Evolutionary conservation across 352 stramenopile genomes (phyloP).

Genomic region (Phytophthora cryptogea): DNA sequence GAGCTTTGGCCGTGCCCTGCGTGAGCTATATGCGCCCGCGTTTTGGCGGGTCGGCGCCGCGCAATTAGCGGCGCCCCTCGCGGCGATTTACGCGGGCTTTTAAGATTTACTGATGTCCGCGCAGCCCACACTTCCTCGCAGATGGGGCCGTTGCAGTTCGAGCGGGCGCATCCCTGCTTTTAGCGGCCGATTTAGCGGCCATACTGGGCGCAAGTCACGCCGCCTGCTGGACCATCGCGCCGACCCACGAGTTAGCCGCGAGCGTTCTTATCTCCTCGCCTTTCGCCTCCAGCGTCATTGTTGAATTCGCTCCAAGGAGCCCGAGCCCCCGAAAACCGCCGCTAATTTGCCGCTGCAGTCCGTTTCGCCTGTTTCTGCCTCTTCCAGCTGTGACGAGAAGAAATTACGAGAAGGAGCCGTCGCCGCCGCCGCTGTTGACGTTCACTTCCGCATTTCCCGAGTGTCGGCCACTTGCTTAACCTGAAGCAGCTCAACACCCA

Average conservation of each 20-base stretch:
- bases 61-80: neutral
- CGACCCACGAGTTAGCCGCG: constrained; percentile 3
- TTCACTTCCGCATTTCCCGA: constrained; percentile 37
- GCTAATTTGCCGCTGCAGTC: constrained; percentile 18
- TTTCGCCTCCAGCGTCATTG: constrained; percentile 37
- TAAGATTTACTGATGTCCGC: constrained; percentile 10
- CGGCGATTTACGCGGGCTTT: neutral
- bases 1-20: constrained; percentile 9
- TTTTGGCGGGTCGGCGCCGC: constrained; percentile 8
- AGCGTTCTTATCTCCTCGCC: constrained; percentile 24
- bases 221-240: constrained; percentile 29
- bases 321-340: constrained; percentile 6
- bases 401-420: constrained; percentile 33
- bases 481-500: neutral
- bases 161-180: constrained; percentile 30
- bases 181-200: constrained; percentile 13
- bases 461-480: constrained; percentile 23
- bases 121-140: constrained; percentile 9
- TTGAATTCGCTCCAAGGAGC: constrained; percentile 48
- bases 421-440: constrained; percentile 13
- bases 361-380: constrained; percentile 27
- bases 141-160: constrained; percentile 42
- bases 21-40: constrained; percentile 6
- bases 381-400: constrained; percentile 34
- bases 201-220: constrained; percentile 22